Conservation (phyloP, 208 protist species). For the Leishmania turanica region DNA sequence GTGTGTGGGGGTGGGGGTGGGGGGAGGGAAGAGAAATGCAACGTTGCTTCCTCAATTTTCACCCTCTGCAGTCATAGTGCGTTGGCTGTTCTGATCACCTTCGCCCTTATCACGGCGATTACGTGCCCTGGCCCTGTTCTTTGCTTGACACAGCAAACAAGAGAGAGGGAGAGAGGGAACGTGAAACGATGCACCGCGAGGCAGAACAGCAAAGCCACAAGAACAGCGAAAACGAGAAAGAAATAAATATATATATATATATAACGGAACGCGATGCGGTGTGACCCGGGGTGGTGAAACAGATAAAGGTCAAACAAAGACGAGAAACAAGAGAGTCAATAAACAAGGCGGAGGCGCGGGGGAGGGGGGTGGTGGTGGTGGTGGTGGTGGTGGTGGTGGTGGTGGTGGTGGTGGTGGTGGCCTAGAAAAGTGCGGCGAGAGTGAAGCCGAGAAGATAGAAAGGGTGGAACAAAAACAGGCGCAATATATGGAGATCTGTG, state of each 20-base stretch:
- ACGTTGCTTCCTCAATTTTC: neutral
- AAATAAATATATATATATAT: neutral
- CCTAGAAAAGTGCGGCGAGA: neutral
- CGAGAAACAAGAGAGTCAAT: neutral
- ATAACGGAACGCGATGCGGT: neutral
- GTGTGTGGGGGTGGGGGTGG: too few species aligned
- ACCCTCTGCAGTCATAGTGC: slow-evolving; percentile 5
- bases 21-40: neutral
- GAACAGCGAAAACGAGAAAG: neutral
- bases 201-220: neutral
- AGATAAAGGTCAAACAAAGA: neutral
- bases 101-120: neutral
- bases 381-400: neutral
- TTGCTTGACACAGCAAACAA: neutral
- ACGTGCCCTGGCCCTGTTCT: neutral
- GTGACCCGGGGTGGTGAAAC: neutral
- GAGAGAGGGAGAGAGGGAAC: neutral
- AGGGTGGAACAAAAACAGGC: neutral
- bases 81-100: neutral
- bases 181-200: neutral
- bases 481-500: neutral
- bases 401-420: neutral
- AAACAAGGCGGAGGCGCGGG: neutral
- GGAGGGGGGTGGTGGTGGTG: too few species aligned
- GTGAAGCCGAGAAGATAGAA: neutral